Base-by-base conservation (phyloP, 2,329 filamentous ascomycete species). In the Alternaria sp. region DNA sequence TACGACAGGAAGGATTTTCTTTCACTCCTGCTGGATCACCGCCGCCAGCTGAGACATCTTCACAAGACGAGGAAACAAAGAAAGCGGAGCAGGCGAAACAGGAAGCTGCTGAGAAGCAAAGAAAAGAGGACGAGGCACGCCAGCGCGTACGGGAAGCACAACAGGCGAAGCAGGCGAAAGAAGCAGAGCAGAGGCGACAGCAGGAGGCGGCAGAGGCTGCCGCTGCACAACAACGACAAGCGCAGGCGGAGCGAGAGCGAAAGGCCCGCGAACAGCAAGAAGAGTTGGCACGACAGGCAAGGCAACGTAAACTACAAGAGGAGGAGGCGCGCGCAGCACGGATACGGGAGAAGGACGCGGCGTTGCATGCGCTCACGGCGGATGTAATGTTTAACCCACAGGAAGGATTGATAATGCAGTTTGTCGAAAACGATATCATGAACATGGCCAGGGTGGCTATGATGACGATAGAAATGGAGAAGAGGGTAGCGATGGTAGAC, bases 321-420 rank as follows among this genome's bases (percentile, higher is more conserved):
- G 69, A 73, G 59, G 63, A 68, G 43, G 61, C 65, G 54, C 65
- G 56, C 26, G 39, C 57, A 39, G 62, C 61, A 59, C 54, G 57
- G 16, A 34, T 62, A 46, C 66, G 59, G 32, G 61, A 64, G 20
- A 66, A 63, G 30, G 67, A 69, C 22, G 48, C 49, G 12, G 70
- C 75, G 51, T 72, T 75, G 16, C 69, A 73, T 46, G 54, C 68
- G 9, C 67, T 83, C n/a, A 76, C 81, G 5, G 62, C 67, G 5
- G 75, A 77, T 43, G 49, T 83, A 16, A 72, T 81, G n/a, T 66
- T 78, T 2, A 73, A 79, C 30, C 69, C 72, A 0, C 67, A 69
- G n/a, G 65, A 73, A 2, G 82, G 82, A n/a, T 69, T 83, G 20
- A 64, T 84, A 36, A 71, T 79, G 55, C 81, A 84, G 56, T 83